Percentiles rank a stretch among this genome's conserved stretches.
These are phyloP conservation scores for Cyberlindnera japonica DNA, from an alignment of 805 yeast genomes.

Conservation along the genomic window DNA sequence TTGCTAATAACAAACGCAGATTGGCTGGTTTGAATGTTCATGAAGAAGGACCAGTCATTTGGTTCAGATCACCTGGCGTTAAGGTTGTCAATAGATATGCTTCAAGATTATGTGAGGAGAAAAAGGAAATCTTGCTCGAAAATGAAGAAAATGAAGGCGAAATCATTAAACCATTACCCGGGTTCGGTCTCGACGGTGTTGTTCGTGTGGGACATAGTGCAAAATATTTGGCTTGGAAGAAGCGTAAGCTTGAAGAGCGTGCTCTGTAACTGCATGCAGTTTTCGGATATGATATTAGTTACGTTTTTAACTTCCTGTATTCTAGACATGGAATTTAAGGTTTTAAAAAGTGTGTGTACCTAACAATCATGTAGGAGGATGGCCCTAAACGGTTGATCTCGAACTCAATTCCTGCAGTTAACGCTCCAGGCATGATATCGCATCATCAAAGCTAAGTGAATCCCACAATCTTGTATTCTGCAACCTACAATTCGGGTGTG, in stretches of 20 bases:
- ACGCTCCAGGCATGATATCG: no score
- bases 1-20: conserved; percentile 29
- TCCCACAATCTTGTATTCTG: no score
- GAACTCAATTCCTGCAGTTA: no score
- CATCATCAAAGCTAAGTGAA: no score
- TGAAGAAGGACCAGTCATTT: conserved; percentile 43
- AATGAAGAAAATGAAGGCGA: conserved; percentile 14
- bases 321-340: no score
- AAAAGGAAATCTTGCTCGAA: conserved; percentile 4
- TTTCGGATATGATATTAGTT: no score
- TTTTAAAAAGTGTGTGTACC: neutral
- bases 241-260: conserved; percentile 13
- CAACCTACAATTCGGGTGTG: no score
- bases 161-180: conserved; percentile 15
- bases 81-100: conserved; percentile 37
- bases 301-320: no score
- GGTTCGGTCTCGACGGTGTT: conserved; percentile 27
- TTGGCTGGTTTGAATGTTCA: conserved; percentile 21
- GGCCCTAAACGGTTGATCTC: no score
- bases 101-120: conserved; percentile 14
- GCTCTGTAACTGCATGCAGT: no score
- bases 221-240: conserved; percentile 62
- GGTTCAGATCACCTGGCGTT: conserved; percentile 70
- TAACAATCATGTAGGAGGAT: neutral
- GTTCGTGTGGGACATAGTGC: conserved; percentile 67